phyloP scores from a whole-genome alignment of 441 rosid genomes.

The Populus hybrid region DNA sequence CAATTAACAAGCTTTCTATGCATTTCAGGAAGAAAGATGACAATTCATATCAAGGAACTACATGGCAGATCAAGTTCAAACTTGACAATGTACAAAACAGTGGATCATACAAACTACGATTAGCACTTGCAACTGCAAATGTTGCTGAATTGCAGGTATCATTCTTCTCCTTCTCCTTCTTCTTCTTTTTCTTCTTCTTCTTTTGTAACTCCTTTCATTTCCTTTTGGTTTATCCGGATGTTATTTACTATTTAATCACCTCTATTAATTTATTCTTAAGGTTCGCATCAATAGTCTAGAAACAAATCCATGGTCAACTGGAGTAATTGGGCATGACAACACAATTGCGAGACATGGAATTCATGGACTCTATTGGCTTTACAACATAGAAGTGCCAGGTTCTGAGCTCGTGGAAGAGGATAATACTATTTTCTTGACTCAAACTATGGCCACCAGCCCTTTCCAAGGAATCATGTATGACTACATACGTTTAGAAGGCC shows the following conservation, averaged over 20 bases:
- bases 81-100: conserved; percentile 30
- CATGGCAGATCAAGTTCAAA: conserved; percentile 73
- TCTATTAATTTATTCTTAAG: conserved; percentile 14
- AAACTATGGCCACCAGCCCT: conserved; percentile 38
- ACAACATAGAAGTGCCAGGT: conserved; percentile 47
- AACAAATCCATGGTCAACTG: conserved; percentile 44
- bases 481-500: conserved; percentile 45
- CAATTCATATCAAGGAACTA: conserved; percentile 45
- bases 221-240: not conserved
- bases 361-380: conserved; percentile 74
- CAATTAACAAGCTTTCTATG: not conserved
- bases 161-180: not conserved
- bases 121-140: conserved; percentile 18
- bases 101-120: conserved; percentile 47
- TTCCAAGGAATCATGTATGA: conserved; percentile 81
- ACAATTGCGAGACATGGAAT: conserved; percentile 79
- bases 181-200: not conserved
- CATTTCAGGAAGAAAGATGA: conserved; percentile 44
- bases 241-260: too few relatives aligned
- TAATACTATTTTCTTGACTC: conserved; percentile 61
- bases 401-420: conserved; percentile 41
- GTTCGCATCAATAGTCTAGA: conserved; percentile 50
- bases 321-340: conserved; percentile 69
- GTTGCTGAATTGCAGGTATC: conserved; percentile 63
- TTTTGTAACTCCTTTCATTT: conserved; percentile 18